Evolutionary conservation across 148 eudicot species (phyloP).

Genomic region (Rhododendron henanense): DNA sequence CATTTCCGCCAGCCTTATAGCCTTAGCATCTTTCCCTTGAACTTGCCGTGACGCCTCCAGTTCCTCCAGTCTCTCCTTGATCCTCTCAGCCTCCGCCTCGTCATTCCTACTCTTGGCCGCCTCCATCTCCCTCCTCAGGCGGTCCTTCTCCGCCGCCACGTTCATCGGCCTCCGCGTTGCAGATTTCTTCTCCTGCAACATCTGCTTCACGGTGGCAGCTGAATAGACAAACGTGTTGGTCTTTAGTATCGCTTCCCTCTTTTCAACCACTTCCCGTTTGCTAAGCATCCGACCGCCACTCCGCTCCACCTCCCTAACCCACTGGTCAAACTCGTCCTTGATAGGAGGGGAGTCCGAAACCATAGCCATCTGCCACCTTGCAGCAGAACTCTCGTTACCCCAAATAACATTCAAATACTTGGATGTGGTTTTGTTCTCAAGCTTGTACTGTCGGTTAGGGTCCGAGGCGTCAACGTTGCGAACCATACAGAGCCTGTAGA

Average conservation of each 20-base stretch:
- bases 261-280: constrained; percentile 74
- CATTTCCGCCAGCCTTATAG: constrained; percentile 80
- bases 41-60: constrained; percentile 62
- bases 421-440: constrained; percentile 87
- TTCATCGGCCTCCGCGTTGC: constrained; percentile 83
- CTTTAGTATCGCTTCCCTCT: constrained; percentile 76
- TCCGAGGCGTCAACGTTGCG: constrained; percentile 80
- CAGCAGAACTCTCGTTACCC: constrained; percentile 96
- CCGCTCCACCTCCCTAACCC: constrained; percentile 89
- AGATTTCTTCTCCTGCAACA: constrained; percentile 92
- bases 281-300: constrained; percentile 70
- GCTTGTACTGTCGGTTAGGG: constrained; percentile 76
- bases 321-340: constrained; percentile 84
- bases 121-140: constrained; percentile 73
- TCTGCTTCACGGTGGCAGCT: constrained; percentile 91
- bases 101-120: constrained; percentile 72
- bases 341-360: constrained; percentile 75
- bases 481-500: constrained; percentile 82
- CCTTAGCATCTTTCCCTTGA: constrained; percentile 73
- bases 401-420: constrained; percentile 87
- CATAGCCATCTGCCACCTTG: constrained; percentile 99
- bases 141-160: constrained; percentile 96
- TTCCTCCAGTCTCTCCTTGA: constrained; percentile 68
- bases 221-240: constrained; percentile 73
- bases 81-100: constrained; percentile 67